Conservation (phyloP, 2,329 filamentous ascomycete genomes). For the Emmonsia crescens region DNA sequence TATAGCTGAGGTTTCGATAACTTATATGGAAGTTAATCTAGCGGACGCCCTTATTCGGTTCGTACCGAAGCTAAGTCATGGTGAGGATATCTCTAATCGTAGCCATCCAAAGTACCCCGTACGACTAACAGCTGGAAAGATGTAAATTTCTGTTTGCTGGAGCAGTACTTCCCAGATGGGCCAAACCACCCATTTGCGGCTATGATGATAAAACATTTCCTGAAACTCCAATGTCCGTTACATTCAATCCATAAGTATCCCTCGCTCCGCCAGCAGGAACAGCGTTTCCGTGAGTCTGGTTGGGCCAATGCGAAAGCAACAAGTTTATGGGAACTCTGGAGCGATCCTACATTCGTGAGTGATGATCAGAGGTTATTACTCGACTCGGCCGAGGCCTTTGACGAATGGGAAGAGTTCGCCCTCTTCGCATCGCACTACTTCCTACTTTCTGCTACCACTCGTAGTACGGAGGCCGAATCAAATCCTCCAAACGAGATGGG, state of each 20-base stretch:
- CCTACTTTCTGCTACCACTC: slow-evolving; percentile 53
- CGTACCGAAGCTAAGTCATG: slow-evolving; percentile 59
- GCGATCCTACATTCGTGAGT: slow-evolving; percentile 54
- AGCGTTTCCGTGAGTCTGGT: slow-evolving; percentile 57
- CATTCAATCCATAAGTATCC: slow-evolving; percentile 63
- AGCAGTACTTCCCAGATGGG: slow-evolving; percentile 75
- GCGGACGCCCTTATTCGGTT: slow-evolving; percentile 67
- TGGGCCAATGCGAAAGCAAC: slow-evolving; percentile 54
- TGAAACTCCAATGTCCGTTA: slow-evolving; percentile 69
- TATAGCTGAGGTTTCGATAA: slow-evolving; percentile 80
- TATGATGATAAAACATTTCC: slow-evolving; percentile 76
- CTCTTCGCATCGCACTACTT: slow-evolving; percentile 80
- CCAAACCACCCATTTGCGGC: slow-evolving; percentile 68
- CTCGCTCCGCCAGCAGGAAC: slow-evolving; percentile 51
- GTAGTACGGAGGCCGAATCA: background rate
- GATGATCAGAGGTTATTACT: slow-evolving; percentile 49
- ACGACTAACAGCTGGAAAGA: slow-evolving; percentile 12
- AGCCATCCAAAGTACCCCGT: background rate
- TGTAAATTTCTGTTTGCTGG: slow-evolving; percentile 76
- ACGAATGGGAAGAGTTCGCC: slow-evolving; percentile 93
- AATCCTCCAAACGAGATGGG: slow-evolving; percentile 10
- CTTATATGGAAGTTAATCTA: slow-evolving; percentile 69
- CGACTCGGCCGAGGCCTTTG: slow-evolving; percentile 69
- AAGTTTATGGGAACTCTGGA: slow-evolving; percentile 78
- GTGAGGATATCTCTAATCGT: slow-evolving; percentile 34